A percentile compares a stretch with the other conserved stretches of the same genome.
phyloP scores from a whole-genome alignment of 2,329 filamentous ascomycete species.

The Colletotrichum theobromicola region DNA sequence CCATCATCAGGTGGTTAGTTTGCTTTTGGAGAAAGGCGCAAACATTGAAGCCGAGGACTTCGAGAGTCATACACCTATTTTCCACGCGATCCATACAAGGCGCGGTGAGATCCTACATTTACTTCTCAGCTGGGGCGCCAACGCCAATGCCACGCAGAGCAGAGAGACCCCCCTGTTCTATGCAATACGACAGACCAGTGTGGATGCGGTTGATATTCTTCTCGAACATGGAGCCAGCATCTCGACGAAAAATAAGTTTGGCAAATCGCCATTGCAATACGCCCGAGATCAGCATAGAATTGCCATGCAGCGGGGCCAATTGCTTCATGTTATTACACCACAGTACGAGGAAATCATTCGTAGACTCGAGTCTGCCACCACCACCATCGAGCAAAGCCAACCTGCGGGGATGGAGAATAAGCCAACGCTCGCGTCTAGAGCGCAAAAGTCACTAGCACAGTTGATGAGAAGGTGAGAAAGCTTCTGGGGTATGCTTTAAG shows the following conservation, averaged over 20 bases:
- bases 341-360: not conserved
- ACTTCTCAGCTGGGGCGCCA: not conserved
- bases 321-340: too few relatives aligned
- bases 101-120: fast-evolving
- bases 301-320: not conserved
- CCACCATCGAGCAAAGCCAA: too few relatives aligned
- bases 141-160: not conserved
- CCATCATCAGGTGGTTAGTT: not conserved
- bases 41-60: not conserved
- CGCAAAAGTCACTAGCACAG: not conserved
- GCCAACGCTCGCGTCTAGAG: not conserved
- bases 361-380: not conserved
- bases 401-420: too few relatives aligned
- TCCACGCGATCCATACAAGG: not conserved
- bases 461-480: not conserved
- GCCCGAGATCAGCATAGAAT: too few relatives aligned
- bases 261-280: not conserved
- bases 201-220: not conserved
- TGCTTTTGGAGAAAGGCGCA: not conserved
- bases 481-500: too few relatives aligned
- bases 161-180: not conserved
- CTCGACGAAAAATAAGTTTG: not conserved
- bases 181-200: not conserved
- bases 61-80: not conserved
- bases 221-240: not conserved